Percentiles rank a stretch among this genome's conserved stretches.
phyloP scores from a whole-genome alignment of 2,329 filamentous ascomycete species.

The Magnaporthiopsis rhizophila region DNA sequence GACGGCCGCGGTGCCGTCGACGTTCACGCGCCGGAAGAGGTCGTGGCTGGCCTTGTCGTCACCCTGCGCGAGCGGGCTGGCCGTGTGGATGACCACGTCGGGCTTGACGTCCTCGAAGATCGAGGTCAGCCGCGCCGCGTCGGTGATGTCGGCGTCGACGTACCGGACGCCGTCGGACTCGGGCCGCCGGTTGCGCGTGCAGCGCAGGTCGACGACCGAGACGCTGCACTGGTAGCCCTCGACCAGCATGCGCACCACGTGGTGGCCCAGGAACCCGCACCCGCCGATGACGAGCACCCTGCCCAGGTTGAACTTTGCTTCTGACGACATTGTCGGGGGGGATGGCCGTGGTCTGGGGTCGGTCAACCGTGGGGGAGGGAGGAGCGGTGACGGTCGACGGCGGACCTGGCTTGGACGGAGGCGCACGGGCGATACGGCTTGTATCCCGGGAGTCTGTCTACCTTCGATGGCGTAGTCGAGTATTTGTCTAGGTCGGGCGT shows the following conservation, averaged over 20 bases:
- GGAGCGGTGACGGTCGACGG: too few relatives aligned
- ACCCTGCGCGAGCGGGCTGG: slow-evolving; percentile 57
- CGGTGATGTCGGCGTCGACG: slow-evolving; percentile 71
- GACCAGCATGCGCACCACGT: slow-evolving; percentile 68
- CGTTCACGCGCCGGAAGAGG: slow-evolving; percentile 74
- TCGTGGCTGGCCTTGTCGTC: slow-evolving; percentile 44
- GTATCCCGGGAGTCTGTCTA: too few relatives aligned
- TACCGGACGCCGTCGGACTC: slow-evolving; percentile 53
- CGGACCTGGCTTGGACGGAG: too few relatives aligned
- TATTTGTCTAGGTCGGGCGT: too few relatives aligned
- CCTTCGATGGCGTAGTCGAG: too few relatives aligned
- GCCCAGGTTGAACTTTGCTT: slow-evolving; percentile 42
- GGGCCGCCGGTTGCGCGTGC: slow-evolving; percentile 57
- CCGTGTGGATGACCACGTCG: slow-evolving; percentile 85
- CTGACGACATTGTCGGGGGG: slow-evolving; percentile 16
- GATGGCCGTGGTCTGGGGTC: neutral
- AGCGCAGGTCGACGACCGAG: slow-evolving; percentile 65
- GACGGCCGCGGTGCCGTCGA: slow-evolving; percentile 74
- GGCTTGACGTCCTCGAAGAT: slow-evolving; percentile 62
- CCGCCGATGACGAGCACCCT: slow-evolving; percentile 73
- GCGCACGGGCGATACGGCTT: too few relatives aligned
- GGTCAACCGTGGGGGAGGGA: too few relatives aligned
- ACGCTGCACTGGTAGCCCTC: slow-evolving; percentile 52
- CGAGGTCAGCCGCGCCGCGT: slow-evolving; percentile 48
- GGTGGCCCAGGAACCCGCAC: slow-evolving; percentile 77